Evolutionary conservation across 2,329 filamentous ascomycete species (phyloP).

Genomic region (Lachnellula suecica): DNA sequence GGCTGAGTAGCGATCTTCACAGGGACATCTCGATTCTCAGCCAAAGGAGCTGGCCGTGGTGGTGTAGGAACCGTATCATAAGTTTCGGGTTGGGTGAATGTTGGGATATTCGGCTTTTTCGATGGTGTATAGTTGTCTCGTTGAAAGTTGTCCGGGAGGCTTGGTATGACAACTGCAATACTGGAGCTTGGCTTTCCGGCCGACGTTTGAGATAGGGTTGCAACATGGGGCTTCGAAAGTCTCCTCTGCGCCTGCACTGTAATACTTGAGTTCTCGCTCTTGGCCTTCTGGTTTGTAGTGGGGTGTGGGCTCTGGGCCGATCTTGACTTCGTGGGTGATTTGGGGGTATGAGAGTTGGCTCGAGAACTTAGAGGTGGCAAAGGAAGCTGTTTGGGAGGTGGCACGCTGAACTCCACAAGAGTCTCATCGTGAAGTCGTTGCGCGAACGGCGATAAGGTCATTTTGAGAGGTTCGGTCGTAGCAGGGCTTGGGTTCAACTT

Average conservation of each 20-base stretch:
- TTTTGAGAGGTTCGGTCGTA: conserved; percentile 12
- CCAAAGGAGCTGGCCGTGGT: conserved; percentile 38
- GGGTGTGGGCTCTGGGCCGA: conserved; percentile 3
- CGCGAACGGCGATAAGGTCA: conserved; percentile 31
- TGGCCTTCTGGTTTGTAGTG: conserved; percentile 3
- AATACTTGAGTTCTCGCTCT: conserved; percentile 17
- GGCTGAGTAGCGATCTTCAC: background rate
- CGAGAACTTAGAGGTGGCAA: conserved; percentile 5
- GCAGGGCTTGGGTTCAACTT: conserved; percentile 20
- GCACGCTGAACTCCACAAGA: conserved; percentile 26
- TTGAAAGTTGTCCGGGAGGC: conserved; percentile 19
- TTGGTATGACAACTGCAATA: conserved; percentile 28
- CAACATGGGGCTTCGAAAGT: conserved; percentile 4
- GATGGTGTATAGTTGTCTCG: conserved; percentile 29
- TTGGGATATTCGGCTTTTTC: conserved; percentile 29
- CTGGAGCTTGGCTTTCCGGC: conserved; percentile 37
- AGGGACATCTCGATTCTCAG: background rate
- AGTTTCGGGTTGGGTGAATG: conserved; percentile 31
- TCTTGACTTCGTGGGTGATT: conserved; percentile 19
- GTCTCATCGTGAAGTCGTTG: conserved; percentile 33
- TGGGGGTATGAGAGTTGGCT: conserved; percentile 10
- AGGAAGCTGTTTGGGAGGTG: conserved; percentile 20
- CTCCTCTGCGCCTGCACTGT: conserved; percentile 7
- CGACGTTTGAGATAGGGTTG: conserved; percentile 27
- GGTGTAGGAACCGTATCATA: conserved; percentile 46